These are phyloP conservation scores for Smittium culicis DNA, from an alignment of 371 early-diverging fungal species.

Conservation along the genomic window DNA sequence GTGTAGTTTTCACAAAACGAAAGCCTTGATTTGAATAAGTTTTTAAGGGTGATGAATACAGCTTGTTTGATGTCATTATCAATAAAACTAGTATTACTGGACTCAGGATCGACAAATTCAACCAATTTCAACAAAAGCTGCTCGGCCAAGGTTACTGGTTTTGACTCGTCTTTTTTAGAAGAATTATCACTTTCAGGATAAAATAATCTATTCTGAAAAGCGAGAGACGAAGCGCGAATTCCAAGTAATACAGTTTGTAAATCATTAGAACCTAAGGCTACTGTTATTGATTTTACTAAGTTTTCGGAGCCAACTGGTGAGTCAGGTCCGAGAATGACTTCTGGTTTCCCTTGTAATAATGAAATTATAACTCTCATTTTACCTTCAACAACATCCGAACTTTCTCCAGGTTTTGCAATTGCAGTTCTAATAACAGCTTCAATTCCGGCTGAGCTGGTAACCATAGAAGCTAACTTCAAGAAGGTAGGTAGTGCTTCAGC, in stretches of 20 bases:
- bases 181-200: slow-evolving; percentile 7
- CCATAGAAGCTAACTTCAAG: not conserved
- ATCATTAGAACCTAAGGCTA: slow-evolving; percentile 21
- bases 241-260: slow-evolving; percentile 14
- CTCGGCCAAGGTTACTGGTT: slow-evolving; percentile 1
- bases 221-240: slow-evolving; percentile 17
- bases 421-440: not conserved
- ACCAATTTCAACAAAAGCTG: not conserved
- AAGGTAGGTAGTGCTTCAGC: not conserved
- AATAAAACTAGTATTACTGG: slow-evolving; percentile 9
- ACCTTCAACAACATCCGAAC: not conserved
- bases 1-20: slow-evolving; percentile 24
- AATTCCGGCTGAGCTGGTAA: not conserved
- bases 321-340: not conserved
- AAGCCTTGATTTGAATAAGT: slow-evolving; percentile 17
- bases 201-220: slow-evolving; percentile 14
- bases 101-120: slow-evolving; percentile 13
- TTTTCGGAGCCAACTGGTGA: not conserved
- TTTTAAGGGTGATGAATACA: slow-evolving; percentile 21
- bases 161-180: slow-evolving; percentile 21
- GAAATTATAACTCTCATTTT: slow-evolving; percentile 4
- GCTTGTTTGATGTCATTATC: slow-evolving; percentile 23
- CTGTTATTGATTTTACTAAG: slow-evolving; percentile 13
- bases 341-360: not conserved
- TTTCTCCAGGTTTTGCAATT: not conserved